Evolutionary conservation across 352 stramenopile genomes (phyloP), one percentile per base, ranked within the genome.

Genomic region (Phytophthora fragariaefolia): DNA sequence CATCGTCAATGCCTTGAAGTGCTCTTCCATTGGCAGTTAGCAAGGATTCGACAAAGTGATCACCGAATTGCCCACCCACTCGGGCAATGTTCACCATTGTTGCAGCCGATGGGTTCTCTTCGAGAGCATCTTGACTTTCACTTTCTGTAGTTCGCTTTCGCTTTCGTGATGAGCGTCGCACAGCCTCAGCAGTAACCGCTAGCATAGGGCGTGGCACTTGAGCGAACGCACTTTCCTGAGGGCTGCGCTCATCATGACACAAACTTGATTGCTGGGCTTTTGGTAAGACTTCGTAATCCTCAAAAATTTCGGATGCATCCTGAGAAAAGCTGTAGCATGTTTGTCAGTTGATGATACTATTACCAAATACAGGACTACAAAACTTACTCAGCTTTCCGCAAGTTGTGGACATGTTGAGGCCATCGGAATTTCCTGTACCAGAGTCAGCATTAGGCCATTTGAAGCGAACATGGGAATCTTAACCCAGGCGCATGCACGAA

Each of bases 401-500:
- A 45, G 45, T 92, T 94, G 9, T 77, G 76, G 32, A 89, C 8
- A 32, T 80, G 82, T 40, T 87, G 65, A 30, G 86, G 86, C 86
- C 86, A 94, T 18, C 86, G 84, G 57, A 92, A 94, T 57, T 94
- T 92, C 5, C 86, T 94, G 54, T 10, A 27, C 9, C 49, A 9
- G 2, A 42, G 53, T 12, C 32, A 12, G n/a, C 27, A 46, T 8
- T 2, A 24, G 24, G 24, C 58, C 22, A 57, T 13, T 34, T 36
- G 36, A 45, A 42, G 18, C 6, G 12, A n/a, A 26, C n/a, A 53
- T 27, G 20, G n/a, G 34, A 47, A 34, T 47, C 8, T 17, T 46
- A 4, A 24, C 18, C 26, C 26, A 52, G 32, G 6, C 24, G 12
- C 8, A 59, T 3, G 7, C 6, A 28, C 6, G 20, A 23, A 36